Percentiles rank a stretch among this genome's conserved stretches.
Conservation (phyloP, 768 basidiomycete genomes). For the Mrakia blollopis region DNA sequence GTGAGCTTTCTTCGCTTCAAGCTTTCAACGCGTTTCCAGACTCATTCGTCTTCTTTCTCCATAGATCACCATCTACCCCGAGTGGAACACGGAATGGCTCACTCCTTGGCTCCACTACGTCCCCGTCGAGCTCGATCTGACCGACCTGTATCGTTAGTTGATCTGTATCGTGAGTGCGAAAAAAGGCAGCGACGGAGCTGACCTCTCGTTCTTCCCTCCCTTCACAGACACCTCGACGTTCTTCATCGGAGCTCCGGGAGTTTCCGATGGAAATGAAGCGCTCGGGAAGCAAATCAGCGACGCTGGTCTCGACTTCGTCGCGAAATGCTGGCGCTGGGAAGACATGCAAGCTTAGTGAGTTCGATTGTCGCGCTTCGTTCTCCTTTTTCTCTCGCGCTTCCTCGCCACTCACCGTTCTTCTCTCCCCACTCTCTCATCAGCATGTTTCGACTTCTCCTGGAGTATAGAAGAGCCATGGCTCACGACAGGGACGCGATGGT, state of each 20-base stretch:
- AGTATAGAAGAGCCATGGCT: constrained; percentile 11
- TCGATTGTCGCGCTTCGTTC: not conserved
- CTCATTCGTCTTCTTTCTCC: not conserved
- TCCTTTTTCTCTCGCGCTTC: not conserved
- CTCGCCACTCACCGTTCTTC: not conserved
- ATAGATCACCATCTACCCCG: constrained; percentile 41
- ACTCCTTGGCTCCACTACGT: constrained; percentile 45
- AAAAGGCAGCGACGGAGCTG: too few species aligned
- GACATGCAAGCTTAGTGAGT: constrained; percentile 18
- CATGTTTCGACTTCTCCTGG: constrained; percentile 14
- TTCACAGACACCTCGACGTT: constrained; percentile 3
- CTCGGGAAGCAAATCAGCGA: constrained; percentile 6
- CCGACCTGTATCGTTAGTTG: constrained; percentile 12
- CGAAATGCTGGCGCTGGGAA: not conserved
- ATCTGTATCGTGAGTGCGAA: too few species aligned
- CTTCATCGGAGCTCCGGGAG: constrained; percentile 14
- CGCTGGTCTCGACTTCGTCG: not conserved
- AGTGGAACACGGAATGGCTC: constrained; percentile 43
- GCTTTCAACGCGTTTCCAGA: not conserved
- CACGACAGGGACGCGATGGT: constrained; percentile 16
- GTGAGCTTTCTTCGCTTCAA: not conserved
- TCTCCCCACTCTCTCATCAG: not conserved
- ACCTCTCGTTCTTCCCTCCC: not conserved
- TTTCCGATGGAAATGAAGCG: not conserved
- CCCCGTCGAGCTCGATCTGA: constrained; percentile 38